Conservation (phyloP, 2,329 filamentous ascomycete species). For the Pseudogymnoascus sp. region DNA sequence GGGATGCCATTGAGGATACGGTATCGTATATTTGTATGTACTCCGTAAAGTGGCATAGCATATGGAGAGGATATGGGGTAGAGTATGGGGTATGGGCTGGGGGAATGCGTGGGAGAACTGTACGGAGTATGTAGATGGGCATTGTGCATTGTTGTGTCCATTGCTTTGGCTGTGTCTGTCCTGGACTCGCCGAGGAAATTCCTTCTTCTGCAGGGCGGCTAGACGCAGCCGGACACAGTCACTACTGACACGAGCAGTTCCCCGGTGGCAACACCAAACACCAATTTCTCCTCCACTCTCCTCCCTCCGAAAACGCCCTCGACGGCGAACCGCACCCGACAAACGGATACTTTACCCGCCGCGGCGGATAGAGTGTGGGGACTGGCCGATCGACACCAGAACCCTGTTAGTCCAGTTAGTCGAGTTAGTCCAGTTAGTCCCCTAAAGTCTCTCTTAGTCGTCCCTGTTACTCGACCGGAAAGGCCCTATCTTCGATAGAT, state of each 20-base stretch:
- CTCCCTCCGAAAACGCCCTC: conserved; percentile 2
- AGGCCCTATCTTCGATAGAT: neutral
- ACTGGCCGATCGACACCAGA: neutral
- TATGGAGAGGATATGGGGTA: neutral
- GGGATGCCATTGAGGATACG: neutral
- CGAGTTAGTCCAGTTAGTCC: neutral
- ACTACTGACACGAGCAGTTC: neutral
- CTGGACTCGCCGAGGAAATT: neutral
- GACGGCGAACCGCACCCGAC: conserved; percentile 1
- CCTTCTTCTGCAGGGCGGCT: neutral
- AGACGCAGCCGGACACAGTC: neutral
- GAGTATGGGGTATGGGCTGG: neutral
- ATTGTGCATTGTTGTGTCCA: neutral
- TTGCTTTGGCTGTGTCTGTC: too few species aligned
- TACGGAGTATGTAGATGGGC: too few species aligned
- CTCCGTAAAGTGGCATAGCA: neutral
- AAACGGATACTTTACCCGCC: conserved; percentile 2
- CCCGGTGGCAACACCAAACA: neutral
- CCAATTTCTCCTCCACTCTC: conserved; percentile 1
- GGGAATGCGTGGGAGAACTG: neutral
- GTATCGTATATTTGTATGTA: neutral
- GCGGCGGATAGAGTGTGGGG: conserved; percentile 3
- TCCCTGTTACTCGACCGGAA: conserved; percentile 4
- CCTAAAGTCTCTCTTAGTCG: conserved; percentile 1
- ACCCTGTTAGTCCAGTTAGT: neutral